phyloP scores from a whole-genome alignment of 805 yeast species.

The Spathaspora gorwiae region DNA sequence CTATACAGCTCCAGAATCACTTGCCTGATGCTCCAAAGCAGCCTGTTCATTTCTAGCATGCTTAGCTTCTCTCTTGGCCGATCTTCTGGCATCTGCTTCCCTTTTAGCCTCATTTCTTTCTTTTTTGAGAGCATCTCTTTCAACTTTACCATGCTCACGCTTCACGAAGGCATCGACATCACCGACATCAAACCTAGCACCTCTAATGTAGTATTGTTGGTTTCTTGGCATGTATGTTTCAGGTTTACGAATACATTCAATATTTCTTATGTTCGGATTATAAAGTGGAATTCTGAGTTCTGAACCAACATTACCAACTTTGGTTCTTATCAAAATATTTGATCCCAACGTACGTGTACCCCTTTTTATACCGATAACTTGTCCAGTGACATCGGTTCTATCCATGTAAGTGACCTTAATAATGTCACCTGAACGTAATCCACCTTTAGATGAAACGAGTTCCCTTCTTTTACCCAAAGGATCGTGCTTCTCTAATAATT shows the following conservation, averaged over 20 bases:
- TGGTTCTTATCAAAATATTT: constrained; percentile 77
- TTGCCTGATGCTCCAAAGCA: neutral
- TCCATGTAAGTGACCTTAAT: constrained; percentile 68
- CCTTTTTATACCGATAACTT: constrained; percentile 71
- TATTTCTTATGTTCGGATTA: constrained; percentile 70
- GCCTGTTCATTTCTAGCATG: neutral
- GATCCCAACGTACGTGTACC: constrained; percentile 58
- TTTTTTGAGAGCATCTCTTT: constrained; percentile 6
- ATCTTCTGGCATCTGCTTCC: neutral
- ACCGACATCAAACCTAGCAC: constrained; percentile 65
- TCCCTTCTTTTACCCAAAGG: constrained; percentile 51
- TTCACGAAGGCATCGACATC: constrained; percentile 49
- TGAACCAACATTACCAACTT: constrained; percentile 76
- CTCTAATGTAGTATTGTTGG: constrained; percentile 88
- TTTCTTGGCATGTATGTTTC: constrained; percentile 65
- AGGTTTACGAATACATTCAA: constrained; percentile 77
- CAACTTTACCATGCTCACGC: constrained; percentile 9
- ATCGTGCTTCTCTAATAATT: constrained; percentile 59
- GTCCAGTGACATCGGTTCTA: constrained; percentile 70
- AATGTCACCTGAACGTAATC: constrained; percentile 76
- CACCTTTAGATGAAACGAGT: constrained; percentile 21
- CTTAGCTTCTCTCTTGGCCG: neutral
- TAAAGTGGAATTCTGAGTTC: constrained; percentile 78
- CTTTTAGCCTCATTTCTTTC: neutral
- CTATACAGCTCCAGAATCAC: no score